phyloP scores from a whole-genome alignment of 768 basidiomycete species.

The Termitomyces sp. region DNA sequence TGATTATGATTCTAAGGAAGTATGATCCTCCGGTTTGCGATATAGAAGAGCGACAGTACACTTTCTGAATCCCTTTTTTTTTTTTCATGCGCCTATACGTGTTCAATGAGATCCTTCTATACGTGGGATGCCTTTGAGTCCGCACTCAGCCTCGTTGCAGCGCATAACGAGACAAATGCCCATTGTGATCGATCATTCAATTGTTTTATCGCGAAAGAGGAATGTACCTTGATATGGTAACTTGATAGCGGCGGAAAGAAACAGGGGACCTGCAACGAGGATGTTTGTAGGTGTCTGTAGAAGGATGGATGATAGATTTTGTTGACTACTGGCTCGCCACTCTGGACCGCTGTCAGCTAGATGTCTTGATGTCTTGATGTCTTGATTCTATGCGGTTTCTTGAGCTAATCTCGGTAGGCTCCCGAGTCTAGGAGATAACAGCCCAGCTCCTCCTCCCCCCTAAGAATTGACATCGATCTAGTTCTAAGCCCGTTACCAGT shows the following conservation, averaged over 20 bases:
- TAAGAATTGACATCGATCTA: too few species aligned
- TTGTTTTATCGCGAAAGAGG: neutral
- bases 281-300: neutral
- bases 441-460: too few species aligned
- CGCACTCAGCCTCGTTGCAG: neutral
- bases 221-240: neutral
- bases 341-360: neutral
- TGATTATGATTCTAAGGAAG: neutral
- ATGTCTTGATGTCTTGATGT: too few species aligned
- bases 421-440: neutral
- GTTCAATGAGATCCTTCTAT: too few species aligned
- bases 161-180: neutral
- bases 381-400: neutral
- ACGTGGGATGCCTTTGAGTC: neutral
- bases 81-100: too few species aligned
- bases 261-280: constrained; percentile 2
- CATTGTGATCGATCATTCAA: neutral
- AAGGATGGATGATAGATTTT: neutral
- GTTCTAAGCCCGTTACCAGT: neutral
- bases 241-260: neutral
- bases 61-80: too few species aligned
- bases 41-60: neutral
- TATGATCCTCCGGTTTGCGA: neutral
- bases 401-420: neutral
- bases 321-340: neutral